phyloP scores from a whole-genome alignment of 169 alveolate genomes.

The Babesia ovis region DNA sequence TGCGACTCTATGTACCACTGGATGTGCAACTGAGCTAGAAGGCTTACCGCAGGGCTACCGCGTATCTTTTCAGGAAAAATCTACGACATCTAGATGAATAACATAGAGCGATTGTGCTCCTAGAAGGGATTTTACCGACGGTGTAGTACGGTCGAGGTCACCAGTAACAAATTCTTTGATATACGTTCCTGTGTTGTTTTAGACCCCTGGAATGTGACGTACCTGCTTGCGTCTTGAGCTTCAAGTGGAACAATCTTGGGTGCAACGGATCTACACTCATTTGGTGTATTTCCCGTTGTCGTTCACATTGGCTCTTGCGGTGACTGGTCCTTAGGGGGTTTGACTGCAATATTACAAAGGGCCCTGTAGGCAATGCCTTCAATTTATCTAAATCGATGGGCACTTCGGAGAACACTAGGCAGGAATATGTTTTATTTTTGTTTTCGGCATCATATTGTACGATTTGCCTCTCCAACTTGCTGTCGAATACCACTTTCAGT shows the following conservation, averaged over 20 bases:
- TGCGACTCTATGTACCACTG: too few relatives aligned
- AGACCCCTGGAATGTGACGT: background rate
- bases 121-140: conserved; percentile 73
- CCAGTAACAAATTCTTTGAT: conserved; percentile 85
- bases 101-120: conserved; percentile 40
- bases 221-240: conserved; percentile 61
- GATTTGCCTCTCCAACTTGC: conserved; percentile 24
- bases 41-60: background rate
- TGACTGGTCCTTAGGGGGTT: conserved; percentile 73
- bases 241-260: conserved; percentile 42
- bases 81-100: conserved; percentile 40
- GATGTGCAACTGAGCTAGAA: too few relatives aligned
- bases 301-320: conserved; percentile 69
- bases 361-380: conserved; percentile 47
- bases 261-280: conserved; percentile 64
- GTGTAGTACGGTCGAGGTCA: conserved; percentile 83
- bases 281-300: conserved; percentile 69
- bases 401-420: conserved; percentile 38
- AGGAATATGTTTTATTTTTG: conserved; percentile 43
- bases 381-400: conserved; percentile 4
- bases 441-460: conserved; percentile 45
- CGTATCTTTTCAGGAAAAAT: background rate
- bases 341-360: conserved; percentile 66
- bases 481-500: conserved; percentile 19
- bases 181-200: conserved; percentile 73